A percentile compares a stretch with the other conserved stretches of the same genome.
Conservation (phyloP, 495 filamentous ascomycete species). For the Penicillium taxi region DNA sequence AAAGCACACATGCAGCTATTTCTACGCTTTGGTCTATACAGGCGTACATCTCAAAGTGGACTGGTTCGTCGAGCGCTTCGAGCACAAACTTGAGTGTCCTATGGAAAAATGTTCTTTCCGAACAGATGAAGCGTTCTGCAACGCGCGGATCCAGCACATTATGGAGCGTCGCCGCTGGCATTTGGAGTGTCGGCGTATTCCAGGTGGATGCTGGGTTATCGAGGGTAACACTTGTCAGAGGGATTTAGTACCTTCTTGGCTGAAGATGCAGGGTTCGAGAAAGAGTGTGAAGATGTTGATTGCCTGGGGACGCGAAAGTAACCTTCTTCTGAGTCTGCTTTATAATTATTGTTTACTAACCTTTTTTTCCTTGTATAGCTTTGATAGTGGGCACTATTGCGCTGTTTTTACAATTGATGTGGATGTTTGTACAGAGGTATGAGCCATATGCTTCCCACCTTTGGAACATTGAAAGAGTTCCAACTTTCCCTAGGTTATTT, state of each 20-base stretch:
- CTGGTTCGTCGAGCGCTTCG: slow-evolving; percentile 56
- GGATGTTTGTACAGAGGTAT: not conserved
- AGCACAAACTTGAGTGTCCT: slow-evolving; percentile 38
- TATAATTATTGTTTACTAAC: not conserved
- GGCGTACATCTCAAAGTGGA: slow-evolving; percentile 57
- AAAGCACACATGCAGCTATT: slow-evolving; percentile 56
- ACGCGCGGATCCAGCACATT: slow-evolving; percentile 30
- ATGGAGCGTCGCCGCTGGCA: slow-evolving; percentile 39
- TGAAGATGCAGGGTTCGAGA: slow-evolving; percentile 17
- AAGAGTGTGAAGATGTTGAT: slow-evolving; percentile 6
- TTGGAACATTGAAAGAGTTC: no score
- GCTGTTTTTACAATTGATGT: not conserved
- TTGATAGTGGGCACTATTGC: not conserved
- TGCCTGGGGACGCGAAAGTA: slow-evolving; percentile 25
- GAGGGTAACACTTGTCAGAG: slow-evolving; percentile 29
- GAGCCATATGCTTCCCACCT: not conserved
- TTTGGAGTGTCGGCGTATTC: slow-evolving; percentile 26
- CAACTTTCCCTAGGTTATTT: no score
- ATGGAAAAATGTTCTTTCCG: slow-evolving; percentile 43
- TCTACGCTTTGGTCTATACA: slow-evolving; percentile 57
- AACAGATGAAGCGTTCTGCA: slow-evolving; percentile 40
- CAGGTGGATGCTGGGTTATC: slow-evolving; percentile 31
- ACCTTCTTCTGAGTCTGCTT: not conserved
- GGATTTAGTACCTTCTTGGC: slow-evolving; percentile 27
- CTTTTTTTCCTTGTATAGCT: slow-evolving; percentile 1